phyloP scores from a whole-genome alignment of 2,329 filamentous ascomycete genomes.

The Epichloe baconii region DNA sequence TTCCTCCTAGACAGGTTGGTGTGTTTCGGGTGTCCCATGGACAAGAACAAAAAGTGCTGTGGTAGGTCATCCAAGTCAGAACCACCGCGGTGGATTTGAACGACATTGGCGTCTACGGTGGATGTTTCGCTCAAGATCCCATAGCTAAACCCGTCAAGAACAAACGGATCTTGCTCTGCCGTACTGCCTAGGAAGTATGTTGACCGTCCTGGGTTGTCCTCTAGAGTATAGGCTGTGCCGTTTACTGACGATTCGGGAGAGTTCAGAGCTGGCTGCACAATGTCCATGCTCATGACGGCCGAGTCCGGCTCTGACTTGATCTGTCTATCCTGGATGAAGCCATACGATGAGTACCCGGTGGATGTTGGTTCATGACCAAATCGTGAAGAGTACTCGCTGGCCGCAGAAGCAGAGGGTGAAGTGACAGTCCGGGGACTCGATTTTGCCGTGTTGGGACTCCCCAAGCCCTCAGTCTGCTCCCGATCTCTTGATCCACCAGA shows the following conservation, averaged over 20 bases:
- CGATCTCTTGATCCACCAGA: background rate
- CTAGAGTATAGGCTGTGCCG: constrained; percentile 21
- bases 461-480: background rate
- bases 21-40: constrained; percentile 30
- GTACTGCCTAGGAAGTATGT: constrained; percentile 32
- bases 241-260: constrained; percentile 3
- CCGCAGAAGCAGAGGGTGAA: constrained; percentile 1
- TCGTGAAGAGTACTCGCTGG: constrained; percentile 1
- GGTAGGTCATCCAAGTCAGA: constrained; percentile 23
- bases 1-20: constrained; percentile 23
- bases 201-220: constrained; percentile 27
- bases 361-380: background rate
- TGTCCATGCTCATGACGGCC: constrained; percentile 4
- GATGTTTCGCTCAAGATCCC: constrained; percentile 31
- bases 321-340: background rate
- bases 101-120: constrained; percentile 30
- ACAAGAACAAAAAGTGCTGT: constrained; percentile 31
- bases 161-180: constrained; percentile 32
- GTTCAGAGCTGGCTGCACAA: constrained; percentile 6
- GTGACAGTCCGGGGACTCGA: constrained; percentile 2
- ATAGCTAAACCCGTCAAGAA: constrained; percentile 33
- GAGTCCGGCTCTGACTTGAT: constrained; percentile 2
- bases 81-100: constrained; percentile 27
- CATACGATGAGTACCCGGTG: background rate
- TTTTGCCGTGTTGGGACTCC: constrained; percentile 4